A percentile compares a stretch with the other conserved stretches of the same genome.
Conservation (phyloP, 192 early-diverging fungal genomes). For the Linnemannia elongata region DNA sequence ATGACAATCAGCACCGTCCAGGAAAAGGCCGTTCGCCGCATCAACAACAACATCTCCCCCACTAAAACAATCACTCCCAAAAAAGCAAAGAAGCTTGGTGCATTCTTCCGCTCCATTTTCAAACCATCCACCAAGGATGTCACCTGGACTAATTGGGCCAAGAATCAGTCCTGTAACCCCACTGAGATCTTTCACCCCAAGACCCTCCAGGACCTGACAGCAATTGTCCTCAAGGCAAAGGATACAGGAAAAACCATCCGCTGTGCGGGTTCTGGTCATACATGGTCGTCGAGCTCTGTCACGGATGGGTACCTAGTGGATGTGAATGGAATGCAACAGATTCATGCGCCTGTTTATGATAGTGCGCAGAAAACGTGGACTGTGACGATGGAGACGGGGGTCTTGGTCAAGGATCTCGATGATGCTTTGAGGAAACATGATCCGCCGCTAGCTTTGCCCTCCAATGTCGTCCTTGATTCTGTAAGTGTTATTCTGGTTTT, state of each 20-base stretch:
- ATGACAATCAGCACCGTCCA: slow-evolving; percentile 1
- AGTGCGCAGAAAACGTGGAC: slow-evolving; percentile 20
- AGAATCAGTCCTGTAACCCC: slow-evolving; percentile 29
- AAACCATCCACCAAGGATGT: background rate
- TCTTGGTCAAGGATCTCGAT: slow-evolving; percentile 33
- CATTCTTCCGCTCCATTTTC: background rate
- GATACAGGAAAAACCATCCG: slow-evolving; percentile 30
- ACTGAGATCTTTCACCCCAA: slow-evolving; percentile 37
- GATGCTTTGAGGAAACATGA: slow-evolving; percentile 29
- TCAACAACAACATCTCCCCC: background rate
- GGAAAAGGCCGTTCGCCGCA: background rate
- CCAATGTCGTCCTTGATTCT: slow-evolving; percentile 30
- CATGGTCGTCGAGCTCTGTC: slow-evolving; percentile 36
- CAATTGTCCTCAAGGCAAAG: slow-evolving; percentile 37
- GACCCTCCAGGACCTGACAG: slow-evolving; percentile 25
- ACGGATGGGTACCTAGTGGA: slow-evolving; percentile 31
- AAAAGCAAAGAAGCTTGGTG: background rate
- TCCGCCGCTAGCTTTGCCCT: slow-evolving; percentile 49
- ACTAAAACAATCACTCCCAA: background rate
- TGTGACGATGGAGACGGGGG: slow-evolving; percentile 47
- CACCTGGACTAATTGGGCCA: slow-evolving; percentile 42
- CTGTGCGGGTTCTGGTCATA: slow-evolving; percentile 39
- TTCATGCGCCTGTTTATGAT: slow-evolving; percentile 3
- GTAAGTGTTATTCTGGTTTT: background rate
- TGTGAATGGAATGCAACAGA: slow-evolving; percentile 25